Conservation (phyloP, 2,329 filamentous ascomycete species). For the Alternaria metachromatica region DNA sequence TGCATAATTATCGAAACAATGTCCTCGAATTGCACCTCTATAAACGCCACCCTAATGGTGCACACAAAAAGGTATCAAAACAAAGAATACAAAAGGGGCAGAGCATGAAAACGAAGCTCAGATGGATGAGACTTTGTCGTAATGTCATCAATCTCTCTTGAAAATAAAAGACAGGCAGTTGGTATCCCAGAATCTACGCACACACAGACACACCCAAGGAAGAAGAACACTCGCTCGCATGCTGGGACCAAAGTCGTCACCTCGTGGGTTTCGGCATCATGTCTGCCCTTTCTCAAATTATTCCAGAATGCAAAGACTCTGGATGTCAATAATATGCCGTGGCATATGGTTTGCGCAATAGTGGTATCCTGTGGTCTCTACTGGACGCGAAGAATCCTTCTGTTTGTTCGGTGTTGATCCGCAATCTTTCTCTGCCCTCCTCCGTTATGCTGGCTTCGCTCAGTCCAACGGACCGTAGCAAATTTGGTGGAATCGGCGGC, state of each 20-base stretch:
- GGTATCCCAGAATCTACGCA: slow-evolving; percentile 29
- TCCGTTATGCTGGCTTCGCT: neutral
- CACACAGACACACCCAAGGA: slow-evolving; percentile 9
- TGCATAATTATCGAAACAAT: neutral
- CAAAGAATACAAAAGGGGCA: slow-evolving; percentile 3
- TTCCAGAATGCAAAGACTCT: slow-evolving; percentile 10
- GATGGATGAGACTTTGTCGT: slow-evolving; percentile 6
- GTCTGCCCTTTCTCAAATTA: slow-evolving; percentile 3
- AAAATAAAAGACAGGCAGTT: slow-evolving; percentile 9
- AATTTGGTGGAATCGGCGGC: neutral
- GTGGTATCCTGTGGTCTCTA: slow-evolving; percentile 5
- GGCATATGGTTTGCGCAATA: slow-evolving; percentile 6
- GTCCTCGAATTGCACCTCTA: slow-evolving; percentile 32
- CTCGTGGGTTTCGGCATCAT: neutral
- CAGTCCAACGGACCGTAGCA: neutral
- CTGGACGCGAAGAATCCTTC: neutral
- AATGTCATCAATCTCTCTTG: slow-evolving; percentile 13
- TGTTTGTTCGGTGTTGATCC: neutral
- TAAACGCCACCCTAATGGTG: slow-evolving; percentile 36
- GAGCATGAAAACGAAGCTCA: slow-evolving; percentile 1
- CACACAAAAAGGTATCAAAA: slow-evolving; percentile 19
- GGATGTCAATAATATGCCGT: slow-evolving; percentile 4
- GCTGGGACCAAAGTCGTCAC: slow-evolving; percentile 11
- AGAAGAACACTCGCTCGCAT: slow-evolving; percentile 10
- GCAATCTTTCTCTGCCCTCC: neutral